Percentiles rank a stretch among this genome's conserved stretches.
Evolutionary conservation across 2,329 filamentous ascomycete species (phyloP).

Genomic region (Immersiporthe knoxdaviesiana): DNA sequence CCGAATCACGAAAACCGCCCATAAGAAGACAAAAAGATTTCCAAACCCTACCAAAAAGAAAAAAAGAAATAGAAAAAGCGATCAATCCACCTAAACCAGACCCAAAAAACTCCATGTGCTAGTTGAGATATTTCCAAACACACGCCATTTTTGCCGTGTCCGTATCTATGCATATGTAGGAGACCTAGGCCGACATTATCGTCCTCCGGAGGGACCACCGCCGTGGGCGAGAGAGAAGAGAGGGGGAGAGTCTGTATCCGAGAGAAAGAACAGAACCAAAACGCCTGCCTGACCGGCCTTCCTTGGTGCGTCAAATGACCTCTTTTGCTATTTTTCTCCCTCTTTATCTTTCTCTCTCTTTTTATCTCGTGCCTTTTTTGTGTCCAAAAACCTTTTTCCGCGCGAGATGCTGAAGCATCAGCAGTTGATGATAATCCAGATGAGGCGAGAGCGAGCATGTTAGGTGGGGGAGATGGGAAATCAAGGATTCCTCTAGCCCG

Average conservation of each 20-base stretch:
- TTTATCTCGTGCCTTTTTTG: slow-evolving; percentile 3
- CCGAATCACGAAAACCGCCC: not conserved
- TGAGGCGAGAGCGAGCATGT: not conserved
- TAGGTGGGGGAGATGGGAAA: not conserved
- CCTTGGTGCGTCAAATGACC: slow-evolving; percentile 6
- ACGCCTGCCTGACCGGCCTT: slow-evolving; percentile 10
- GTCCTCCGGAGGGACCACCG: not conserved
- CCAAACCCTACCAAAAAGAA: not conserved
- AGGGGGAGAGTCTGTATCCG: not conserved
- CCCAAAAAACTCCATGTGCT: slow-evolving; percentile 4
- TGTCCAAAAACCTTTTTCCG: slow-evolving; percentile 4
- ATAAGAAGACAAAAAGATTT: not conserved
- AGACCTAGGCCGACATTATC: not conserved
- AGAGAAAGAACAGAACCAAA: slow-evolving; percentile 1
- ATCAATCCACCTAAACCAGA: not conserved
- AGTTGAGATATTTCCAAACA: not conserved
- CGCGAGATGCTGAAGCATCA: not conserved
- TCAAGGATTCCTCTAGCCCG: no score
- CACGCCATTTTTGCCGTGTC: slow-evolving; percentile 3
- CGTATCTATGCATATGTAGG: not conserved
- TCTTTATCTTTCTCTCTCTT: not conserved
- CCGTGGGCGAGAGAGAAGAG: not conserved
- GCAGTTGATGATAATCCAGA: not conserved
- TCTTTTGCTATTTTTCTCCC: not conserved
- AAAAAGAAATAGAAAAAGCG: no score